Base-by-base conservation (phyloP, 2,329 filamentous ascomycete species). In the Colletotrichum tabaci region DNA sequence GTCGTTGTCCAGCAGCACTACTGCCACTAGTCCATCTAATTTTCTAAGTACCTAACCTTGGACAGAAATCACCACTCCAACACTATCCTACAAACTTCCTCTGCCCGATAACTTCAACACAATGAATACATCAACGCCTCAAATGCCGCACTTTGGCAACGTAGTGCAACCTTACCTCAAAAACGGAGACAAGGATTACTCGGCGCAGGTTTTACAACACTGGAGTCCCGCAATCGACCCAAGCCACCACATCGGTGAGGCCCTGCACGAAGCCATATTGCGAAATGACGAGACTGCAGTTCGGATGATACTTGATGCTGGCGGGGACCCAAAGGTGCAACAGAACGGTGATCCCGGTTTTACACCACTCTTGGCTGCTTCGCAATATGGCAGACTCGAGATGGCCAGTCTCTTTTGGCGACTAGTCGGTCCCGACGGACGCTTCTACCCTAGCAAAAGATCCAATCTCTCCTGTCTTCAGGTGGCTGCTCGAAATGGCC, bases 191-290 rank as follows among this genome's bases (percentile, higher is more conserved):
- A 62, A 57, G 47, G 49, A 56, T 49, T 62, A 61, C 65, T 56
- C 62, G 57, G 65, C 65, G 49, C 23, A 56, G 65, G 57, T 67
- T 61, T 40, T 67, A 44, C 47, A 49, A 21, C 58, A 67, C 42
- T 62, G 65, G 65, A 67, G 58, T 67, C 65, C 57, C n/a, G 65
- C 57, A 49, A 47, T 67, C 42, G 58, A 67, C 21, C 50, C 65
- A 56, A 26, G 7, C 50, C 49, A 62, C 57, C 40, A 62, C 40
- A 61, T 67, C 42, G 40, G 65, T 2, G 40, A 62, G 38, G 57
- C 65, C 42, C 57, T 62, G 26, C 65, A 62, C 40, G 49, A 61
- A 56, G 65, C 57, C 65, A 62, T 67, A 47, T 62, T 67, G 2
- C 38, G 49, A 67, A 49, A 62, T 30, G 57, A 67, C 40, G 40